Evolutionary conservation across 345 rosid genomes (phyloP), one percentile per base, ranked within the genome.

Genomic region (Gossypium herbaceum): DNA sequence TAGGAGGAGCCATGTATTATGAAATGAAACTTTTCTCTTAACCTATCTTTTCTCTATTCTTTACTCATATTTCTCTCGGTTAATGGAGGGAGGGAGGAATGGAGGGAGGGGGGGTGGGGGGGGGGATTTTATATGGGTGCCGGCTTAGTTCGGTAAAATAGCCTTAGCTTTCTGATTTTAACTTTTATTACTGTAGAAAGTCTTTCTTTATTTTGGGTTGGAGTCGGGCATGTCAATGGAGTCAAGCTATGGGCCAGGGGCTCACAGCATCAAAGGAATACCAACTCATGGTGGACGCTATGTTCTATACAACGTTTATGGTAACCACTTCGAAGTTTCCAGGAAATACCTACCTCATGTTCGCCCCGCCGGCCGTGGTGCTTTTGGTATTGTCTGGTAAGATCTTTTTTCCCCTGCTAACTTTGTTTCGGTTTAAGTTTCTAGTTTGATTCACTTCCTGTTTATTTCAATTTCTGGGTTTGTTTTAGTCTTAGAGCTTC

Each of bases 341-440:
- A 77, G 87, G 79, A 93, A 93, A 88, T 95, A 95, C 76, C 91
- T 90, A 17, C 99, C 98, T 79, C 98, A 98, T 68, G 85, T 95
- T 43, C 94, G 98, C 78, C 99, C 98, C 59, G 86, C 93, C n/a
- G 99, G 99, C 71, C 80, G 98, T 72, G 99, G 99, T 19, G 24
- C 24, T 24, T 24, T 1, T 24, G 1, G 24, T 24, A 24, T 24
- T 24, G 24, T 24, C 24, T 24, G 24, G 24, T 24, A 24, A 24
- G 99, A 29, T 45, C 68, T 17, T 59, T 58, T 1, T 56, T 81
- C 47, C 7, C 45, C 7, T 9, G 58, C 20, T 16, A 10, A 20
- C 12, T 41, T 15, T 66, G 17, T 6, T 24, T 24, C 24, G 24
- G 17, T 56, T 54, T 12, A 12, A 39, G 17, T 48, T 59, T 6